phyloP scores from a whole-genome alignment of 305 asterid species.

The Solanum hybrid region DNA sequence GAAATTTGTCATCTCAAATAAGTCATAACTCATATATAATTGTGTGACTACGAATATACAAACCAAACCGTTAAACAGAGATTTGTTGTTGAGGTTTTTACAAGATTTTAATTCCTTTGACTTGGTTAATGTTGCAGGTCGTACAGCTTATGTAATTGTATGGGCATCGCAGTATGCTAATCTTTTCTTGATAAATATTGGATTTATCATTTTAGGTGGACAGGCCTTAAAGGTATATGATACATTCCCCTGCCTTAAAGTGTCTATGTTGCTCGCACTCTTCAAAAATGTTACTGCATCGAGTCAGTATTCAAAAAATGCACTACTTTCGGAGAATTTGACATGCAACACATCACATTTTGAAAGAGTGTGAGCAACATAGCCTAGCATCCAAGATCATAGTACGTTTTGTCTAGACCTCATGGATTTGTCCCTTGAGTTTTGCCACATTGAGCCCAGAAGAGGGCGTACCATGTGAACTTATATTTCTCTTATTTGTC shows the following conservation, averaged over 20 bases:
- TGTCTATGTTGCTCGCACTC: neutral
- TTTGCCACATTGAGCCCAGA: neutral
- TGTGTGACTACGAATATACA: neutral
- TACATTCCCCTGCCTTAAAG: neutral
- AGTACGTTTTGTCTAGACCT: neutral
- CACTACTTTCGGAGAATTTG: neutral
- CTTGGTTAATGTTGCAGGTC: constrained; percentile 33
- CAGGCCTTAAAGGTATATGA: constrained; percentile 76
- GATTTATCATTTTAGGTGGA: constrained; percentile 79
- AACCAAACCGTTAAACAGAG: neutral
- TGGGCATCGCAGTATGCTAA: constrained; percentile 86
- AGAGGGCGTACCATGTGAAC: neutral
- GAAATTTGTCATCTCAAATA: neutral
- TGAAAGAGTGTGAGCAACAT: neutral
- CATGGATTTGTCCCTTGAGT: neutral
- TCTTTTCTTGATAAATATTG: constrained; percentile 88
- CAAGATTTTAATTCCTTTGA: neutral
- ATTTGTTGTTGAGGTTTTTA: neutral
- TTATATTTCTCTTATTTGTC: neutral
- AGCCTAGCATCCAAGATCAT: neutral
- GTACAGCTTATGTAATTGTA: constrained; percentile 57
- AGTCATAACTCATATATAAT: neutral
- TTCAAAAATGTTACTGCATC: neutral
- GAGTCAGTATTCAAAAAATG: neutral
- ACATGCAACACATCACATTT: neutral